Percentiles rank a stretch among this genome's conserved stretches.
Evolutionary conservation across 805 yeast genomes (phyloP).

Genomic region (Komagataella populi): DNA sequence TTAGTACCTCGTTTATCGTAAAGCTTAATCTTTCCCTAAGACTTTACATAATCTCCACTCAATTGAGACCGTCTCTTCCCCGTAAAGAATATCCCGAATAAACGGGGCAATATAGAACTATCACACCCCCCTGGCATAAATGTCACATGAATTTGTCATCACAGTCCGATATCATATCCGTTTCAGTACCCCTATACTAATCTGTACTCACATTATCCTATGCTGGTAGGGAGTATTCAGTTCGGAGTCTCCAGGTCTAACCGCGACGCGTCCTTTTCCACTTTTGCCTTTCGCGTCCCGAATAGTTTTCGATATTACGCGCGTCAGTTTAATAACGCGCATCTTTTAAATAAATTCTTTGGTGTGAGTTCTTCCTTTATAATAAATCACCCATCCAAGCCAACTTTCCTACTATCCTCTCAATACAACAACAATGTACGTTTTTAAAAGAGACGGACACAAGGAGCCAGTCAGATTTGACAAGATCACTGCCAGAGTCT

Average conservation of each 20-base stretch:
- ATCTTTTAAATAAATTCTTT: not conserved
- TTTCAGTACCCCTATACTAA: not conserved
- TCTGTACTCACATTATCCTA: too few species aligned
- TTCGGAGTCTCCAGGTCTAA: not conserved
- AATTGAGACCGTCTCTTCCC: not conserved
- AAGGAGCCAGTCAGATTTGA: constrained; percentile 91
- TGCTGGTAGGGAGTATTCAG: not conserved
- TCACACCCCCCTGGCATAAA: not conserved
- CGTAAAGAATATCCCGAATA: not conserved
- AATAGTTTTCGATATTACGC: not conserved
- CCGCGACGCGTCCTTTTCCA: not conserved
- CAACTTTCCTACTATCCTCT: not conserved
- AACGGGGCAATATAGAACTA: not conserved
- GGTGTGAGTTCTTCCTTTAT: not conserved
- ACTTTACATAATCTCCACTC: not conserved
- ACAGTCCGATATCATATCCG: not conserved
- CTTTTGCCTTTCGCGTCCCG: not conserved
- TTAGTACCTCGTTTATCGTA: not conserved
- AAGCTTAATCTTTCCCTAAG: not conserved
- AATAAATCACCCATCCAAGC: not conserved
- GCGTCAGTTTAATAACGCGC: not conserved
- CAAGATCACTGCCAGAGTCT: constrained; percentile 90
- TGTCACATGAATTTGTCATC: not conserved
- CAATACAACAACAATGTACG: constrained; percentile 41
- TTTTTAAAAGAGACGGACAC: constrained; percentile 85